Percentiles rank a stretch among this genome's conserved stretches.
Evolutionary conservation across 2,329 filamentous ascomycete genomes (phyloP).

Genomic region (Fusarium haematococcum): DNA sequence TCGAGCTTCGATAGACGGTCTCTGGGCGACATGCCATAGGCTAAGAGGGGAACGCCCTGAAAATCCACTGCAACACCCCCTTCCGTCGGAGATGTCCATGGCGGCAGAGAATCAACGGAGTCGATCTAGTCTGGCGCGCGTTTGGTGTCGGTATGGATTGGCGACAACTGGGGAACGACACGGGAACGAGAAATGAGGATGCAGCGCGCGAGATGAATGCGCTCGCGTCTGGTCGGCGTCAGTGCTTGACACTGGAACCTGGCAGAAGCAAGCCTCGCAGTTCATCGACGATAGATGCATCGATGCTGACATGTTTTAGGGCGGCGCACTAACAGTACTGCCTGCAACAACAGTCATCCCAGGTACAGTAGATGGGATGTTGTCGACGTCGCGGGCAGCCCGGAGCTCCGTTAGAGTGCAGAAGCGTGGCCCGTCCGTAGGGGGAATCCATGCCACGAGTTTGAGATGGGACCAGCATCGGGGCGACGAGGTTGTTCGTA

Average conservation of each 20-base stretch:
- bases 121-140: conserved; percentile 23
- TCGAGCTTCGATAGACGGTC: conserved; percentile 14
- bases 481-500: conserved; percentile 15
- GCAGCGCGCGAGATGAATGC: conserved; percentile 8
- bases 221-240: conserved; percentile 22
- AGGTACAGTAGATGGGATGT: conserved; percentile 33
- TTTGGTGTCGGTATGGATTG: conserved; percentile 26
- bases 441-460: conserved; percentile 36
- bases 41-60: conserved; percentile 19
- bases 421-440: conserved; percentile 29
- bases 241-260: conserved; percentile 1
- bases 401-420: conserved; percentile 39
- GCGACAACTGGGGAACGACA: conserved; percentile 30
- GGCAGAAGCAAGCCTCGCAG: conserved; percentile 16
- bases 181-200: conserved; percentile 29
- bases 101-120: conserved; percentile 17
- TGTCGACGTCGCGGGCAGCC: conserved; percentile 35
- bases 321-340: conserved; percentile 30
- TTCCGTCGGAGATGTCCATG: conserved; percentile 18
- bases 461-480: conserved; percentile 26
- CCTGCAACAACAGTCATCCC: conserved; percentile 15
- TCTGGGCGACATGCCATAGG: conserved; percentile 19
- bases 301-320: conserved; percentile 22
- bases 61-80: conserved; percentile 22
- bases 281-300: conserved; percentile 23